Evolutionary conservation across 805 yeast genomes (phyloP), one percentile per base, ranked within the genome.

Genomic region (Priceomyces castillae): DNA sequence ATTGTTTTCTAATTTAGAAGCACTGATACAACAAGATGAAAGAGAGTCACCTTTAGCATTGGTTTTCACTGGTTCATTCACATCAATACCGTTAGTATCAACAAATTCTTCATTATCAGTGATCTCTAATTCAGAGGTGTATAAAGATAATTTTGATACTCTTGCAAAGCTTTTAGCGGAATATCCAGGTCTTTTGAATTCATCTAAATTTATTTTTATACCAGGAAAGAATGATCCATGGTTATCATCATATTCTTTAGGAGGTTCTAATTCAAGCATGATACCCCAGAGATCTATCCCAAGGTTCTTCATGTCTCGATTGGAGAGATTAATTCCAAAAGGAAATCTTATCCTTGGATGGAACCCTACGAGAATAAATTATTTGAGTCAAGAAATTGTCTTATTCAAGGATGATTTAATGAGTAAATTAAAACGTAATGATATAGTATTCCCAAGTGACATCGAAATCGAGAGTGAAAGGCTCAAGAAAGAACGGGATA

Each of bases 201-300:
- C 65, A 5, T 73, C 85, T 22, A 81, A 84, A 40, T 62, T 94
- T 22, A 65, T 89, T 1, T 78, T 94, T 46, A 69, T 92, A 1
- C 97, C 98, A 0, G 98, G 99, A 1, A 79, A 80, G 34, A 86
- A 88, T 52, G 99, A 94, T 64, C 97, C 97, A 0, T 94, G 98
- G 97, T 82, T 82, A 28, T 78, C 94, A 1, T 71, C 82, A 42
- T 77, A 76, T 38, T 75, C 86, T 1, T 71, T 83, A 39, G 90
- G 92, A 3, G 53, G 69, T 7, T 59, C 71, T 0, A 59, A 62
- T 40, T 42, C 67, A 30, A 60, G 63, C 36, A 46, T 57, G 31
- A 56, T 65, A 22, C 99, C 99, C 0, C 86, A 84, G 54, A 67
- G 71, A 15, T 73, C 81, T 0, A 74, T 94, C 2, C 96, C 98